A percentile compares a stretch with the other conserved stretches of the same genome.
Evolutionary conservation across 441 rosid species (phyloP).

Genomic region (Brassica hybrid): DNA sequence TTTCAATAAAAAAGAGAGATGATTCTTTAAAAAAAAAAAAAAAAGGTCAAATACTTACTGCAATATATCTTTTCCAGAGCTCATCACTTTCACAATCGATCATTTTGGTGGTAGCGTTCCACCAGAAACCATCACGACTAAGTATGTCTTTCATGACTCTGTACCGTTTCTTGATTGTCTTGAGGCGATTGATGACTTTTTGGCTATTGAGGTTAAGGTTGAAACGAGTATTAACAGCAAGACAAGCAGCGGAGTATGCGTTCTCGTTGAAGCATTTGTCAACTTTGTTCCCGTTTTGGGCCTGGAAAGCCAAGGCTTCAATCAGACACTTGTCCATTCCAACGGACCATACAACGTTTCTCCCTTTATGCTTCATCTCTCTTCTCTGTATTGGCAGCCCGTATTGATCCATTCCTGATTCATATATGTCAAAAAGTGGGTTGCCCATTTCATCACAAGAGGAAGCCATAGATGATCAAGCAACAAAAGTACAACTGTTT

Average conservation of each 20-base stretch:
- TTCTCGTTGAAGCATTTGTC: conserved; percentile 86
- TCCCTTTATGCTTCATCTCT: conserved; percentile 86
- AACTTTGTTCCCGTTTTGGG: conserved; percentile 79
- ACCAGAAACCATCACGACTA: conserved; percentile 75
- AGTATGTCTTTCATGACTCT: conserved; percentile 82
- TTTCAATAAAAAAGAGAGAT: background rate
- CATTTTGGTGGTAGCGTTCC: conserved; percentile 75
- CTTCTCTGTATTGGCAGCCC: conserved; percentile 63
- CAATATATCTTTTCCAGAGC: conserved; percentile 82
- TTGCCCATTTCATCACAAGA: background rate
- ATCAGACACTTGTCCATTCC: conserved; percentile 94
- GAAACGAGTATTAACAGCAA: conserved; percentile 75
- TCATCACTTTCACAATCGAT: conserved; percentile 74
- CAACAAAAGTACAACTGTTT: background rate
- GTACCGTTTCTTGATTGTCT: conserved; percentile 89
- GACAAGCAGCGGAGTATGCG: conserved; percentile 81
- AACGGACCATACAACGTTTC: conserved; percentile 90
- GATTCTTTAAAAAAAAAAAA: no score
- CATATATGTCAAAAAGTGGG: background rate
- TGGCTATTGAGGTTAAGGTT: conserved; percentile 77
- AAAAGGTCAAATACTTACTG: conserved; percentile 52
- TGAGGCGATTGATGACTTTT: conserved; percentile 80
- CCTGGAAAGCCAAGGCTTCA: conserved; percentile 83
- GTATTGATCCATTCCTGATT: conserved; percentile 76
- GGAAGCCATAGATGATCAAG: conserved; percentile 8